Evolutionary conservation across 2,329 filamentous ascomycete genomes (phyloP), one percentile per base, ranked within the genome.

Genomic region (Pestalotiopsis sp.): DNA sequence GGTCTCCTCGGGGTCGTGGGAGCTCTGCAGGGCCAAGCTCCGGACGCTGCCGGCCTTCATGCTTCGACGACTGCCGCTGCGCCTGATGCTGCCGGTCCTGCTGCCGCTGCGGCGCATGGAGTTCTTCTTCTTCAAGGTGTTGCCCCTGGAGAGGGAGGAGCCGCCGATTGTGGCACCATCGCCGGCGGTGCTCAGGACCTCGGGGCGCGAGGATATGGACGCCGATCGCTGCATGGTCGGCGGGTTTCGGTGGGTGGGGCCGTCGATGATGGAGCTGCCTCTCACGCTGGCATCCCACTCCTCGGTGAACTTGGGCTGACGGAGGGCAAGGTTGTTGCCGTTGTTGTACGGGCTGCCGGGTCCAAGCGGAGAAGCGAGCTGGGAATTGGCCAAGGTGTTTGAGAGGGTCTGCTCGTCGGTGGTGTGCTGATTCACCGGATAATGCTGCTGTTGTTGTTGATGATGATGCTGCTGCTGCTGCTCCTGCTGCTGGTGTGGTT

Each of bases 121-220:
- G 27, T 84, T 85, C 81, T 94, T 96, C 86, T 98, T 98, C 84
- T 93, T 96, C 74, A 98, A 85, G 0, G 95, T 98, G 69, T 93
- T 93, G 63, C 82, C 82, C 57, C 87, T 81, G 64, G 82, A 81
- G 36, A 86, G 80, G 20, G 75, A 75, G 56, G 77, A 74, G 56
- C 72, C 59, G 62, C 76, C 68, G 66, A 11, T 63, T 27, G 64
- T 78, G 59, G 78, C 74, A 49, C 73, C 76, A 60, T 80, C 80
- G 56, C 82, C 81, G 69, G 86, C 38, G 62, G 62, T 67, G 49
- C 45, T 81, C 80, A 87, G 76, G 75, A 85, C 75, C 73, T 84
- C 78, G 76, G 82, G 87, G 74, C 86, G 77, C 56, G 76, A 88
- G 68, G 86, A 85, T 70, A 86, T 84, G 13, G 91, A 92, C 70